A percentile compares a stretch with the other conserved stretches of the same genome.
Conservation (phyloP, 768 basidiomycete species). For the Russula griseocarnosa region DNA sequence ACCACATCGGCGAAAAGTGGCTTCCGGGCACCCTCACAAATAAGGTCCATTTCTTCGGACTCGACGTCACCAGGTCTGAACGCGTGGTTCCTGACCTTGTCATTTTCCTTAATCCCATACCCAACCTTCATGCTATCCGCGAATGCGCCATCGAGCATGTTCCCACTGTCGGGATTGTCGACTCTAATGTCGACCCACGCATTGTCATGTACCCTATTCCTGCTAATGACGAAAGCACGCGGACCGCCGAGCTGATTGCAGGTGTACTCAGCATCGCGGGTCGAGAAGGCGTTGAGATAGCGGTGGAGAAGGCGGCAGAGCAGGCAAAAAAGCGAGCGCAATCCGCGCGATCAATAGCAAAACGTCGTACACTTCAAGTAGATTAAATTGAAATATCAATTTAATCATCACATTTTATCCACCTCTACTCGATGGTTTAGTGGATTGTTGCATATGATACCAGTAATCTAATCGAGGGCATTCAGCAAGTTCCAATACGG, state of each 20-base stretch:
- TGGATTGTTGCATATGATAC: conserved; percentile 54
- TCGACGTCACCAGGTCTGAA: conserved; percentile 47
- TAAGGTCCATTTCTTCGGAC: conserved; percentile 66
- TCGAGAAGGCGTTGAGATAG: conserved; percentile 60
- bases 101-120: conserved; percentile 85
- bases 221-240: conserved; percentile 92
- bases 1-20: conserved; percentile 85
- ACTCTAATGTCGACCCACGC: conserved; percentile 93
- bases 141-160: conserved; percentile 88
- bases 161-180: conserved; percentile 91
- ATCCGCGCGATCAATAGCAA: conserved; percentile 16
- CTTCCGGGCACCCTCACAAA: conserved; percentile 95
- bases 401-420: background rate
- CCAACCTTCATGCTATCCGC: conserved; percentile 79
- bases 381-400: conserved; percentile 11
- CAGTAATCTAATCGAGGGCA: conserved; percentile 53
- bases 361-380: conserved; percentile 24
- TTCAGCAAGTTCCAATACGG: conserved; percentile 27
- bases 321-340: conserved; percentile 29
- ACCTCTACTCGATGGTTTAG: background rate
- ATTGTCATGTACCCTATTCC: conserved; percentile 98
- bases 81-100: conserved; percentile 80
- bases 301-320: conserved; percentile 34
- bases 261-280: conserved; percentile 90
- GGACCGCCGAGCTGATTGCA: conserved; percentile 85